Evolutionary conservation across 257 asterid genomes (phyloP), one percentile per base, ranked within the genome.

Genomic region (Craterostigma plantagineum): DNA sequence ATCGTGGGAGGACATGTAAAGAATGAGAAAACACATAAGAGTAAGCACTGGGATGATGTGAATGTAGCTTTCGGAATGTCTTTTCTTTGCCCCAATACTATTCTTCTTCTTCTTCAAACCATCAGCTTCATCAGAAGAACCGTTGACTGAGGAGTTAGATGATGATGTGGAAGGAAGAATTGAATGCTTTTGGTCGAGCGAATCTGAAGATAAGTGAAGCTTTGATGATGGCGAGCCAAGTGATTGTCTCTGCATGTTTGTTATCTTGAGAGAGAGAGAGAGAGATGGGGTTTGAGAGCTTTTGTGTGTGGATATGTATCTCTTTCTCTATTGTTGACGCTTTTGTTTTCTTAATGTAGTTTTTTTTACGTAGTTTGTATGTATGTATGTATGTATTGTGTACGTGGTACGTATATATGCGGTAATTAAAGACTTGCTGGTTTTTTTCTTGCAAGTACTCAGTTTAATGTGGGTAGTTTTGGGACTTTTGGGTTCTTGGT

Each of bases 181-280:
- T n/a, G n/a, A n/a, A n/a, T n/a, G n/a, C n/a, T n/a, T n/a, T n/a
- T n/a, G n/a, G 2, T 23, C 30, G 6, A 23, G 6, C 2, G 30
- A 23, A 2, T 23, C 30, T 2, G 30, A 23, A 23, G 17, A 10
- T 33, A 30, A 27, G 15, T 8, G 14, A 10, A 52, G 69, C 72
- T 82, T 79, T 9, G 79, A 61, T 11, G 71, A 59, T 0, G 93
- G 84, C 4, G 95, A 84, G 38, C 95, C 93, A 12, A 83, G 73
- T 9, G 95, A 83, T 47, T 83, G 95, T 18, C 95, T 68, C 38
- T 79, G 95, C 93, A 79, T 68, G 53, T 59, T 50, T 9, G 23
- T 43, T n/a, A n/a, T n/a, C n/a, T n/a, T n/a, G n/a, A n/a, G n/a
- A 42, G 53, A 49, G 54, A 57, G 41, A 35, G 57, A 34, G 53